Percentiles rank a stretch among this genome's conserved stretches.
Evolutionary conservation across 495 filamentous ascomycete species (phyloP).

Genomic region (Lasiosphaeria ovina): DNA sequence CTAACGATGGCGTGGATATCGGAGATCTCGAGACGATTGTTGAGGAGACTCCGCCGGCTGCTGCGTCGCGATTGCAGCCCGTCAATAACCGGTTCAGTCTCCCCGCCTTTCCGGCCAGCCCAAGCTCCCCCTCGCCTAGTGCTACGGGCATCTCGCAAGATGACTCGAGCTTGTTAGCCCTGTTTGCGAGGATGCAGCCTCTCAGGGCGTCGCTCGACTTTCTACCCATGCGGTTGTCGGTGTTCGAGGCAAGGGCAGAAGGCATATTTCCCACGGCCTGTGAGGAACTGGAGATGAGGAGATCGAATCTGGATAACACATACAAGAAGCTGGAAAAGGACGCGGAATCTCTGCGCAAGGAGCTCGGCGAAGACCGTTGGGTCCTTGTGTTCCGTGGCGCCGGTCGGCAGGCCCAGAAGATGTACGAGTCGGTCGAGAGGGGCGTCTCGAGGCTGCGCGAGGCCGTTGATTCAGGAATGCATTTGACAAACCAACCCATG

Average conservation of each 20-base stretch:
- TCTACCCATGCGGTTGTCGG: constrained; percentile 89
- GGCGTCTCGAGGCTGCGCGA: constrained; percentile 81
- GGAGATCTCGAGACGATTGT: constrained; percentile 91
- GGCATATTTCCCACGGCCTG: constrained; percentile 82
- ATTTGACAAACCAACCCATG: constrained; percentile 62
- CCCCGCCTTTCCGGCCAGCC: constrained; percentile 53
- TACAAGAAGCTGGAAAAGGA: constrained; percentile 84
- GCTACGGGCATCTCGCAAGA: constrained; percentile 65
- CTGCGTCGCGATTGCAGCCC: constrained; percentile 40
- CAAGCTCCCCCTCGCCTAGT: constrained; percentile 55
- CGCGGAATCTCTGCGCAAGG: constrained; percentile 79
- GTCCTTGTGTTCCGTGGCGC: constrained; percentile 91
- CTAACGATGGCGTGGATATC: constrained; percentile 69
- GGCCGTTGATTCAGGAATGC: constrained; percentile 68
- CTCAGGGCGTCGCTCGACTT: constrained; percentile 91
- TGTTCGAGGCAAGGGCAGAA: constrained; percentile 75
- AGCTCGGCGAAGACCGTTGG: constrained; percentile 94
- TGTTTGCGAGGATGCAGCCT: constrained; percentile 95
- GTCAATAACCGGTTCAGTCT: constrained; percentile 65
- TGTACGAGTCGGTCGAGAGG: constrained; percentile 88
- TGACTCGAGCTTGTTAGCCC: constrained; percentile 74
- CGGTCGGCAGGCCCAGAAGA: constrained; percentile 86
- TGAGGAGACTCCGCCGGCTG: constrained; percentile 70
- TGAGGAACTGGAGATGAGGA: constrained; percentile 75
- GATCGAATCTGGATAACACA: constrained; percentile 65